Base-by-base conservation (phyloP, 2,329 filamentous ascomycete genomes). In the Chrysoporthe puriensis region DNA sequence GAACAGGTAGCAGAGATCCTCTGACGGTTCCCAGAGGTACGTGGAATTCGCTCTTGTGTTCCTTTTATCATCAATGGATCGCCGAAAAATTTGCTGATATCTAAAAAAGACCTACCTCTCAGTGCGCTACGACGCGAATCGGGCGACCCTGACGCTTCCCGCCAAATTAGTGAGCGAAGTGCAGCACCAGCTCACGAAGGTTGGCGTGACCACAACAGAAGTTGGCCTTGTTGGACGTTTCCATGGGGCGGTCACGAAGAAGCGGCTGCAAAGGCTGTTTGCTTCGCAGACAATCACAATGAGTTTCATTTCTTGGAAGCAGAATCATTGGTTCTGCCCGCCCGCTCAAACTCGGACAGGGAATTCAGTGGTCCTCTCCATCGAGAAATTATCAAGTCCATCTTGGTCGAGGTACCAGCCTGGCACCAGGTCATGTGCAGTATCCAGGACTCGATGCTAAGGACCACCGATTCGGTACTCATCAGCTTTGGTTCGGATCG, bases 231-330 rank as follows among this genome's bases (percentile, higher is more conserved):
- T 9, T 16, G 54, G 54, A 34, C 54, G 54, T 2, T 57, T 57
- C 32, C 54, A 57, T 18, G 32, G 21, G 16, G 13, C 34, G 9
- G 54, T 40, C 32, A 21, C 54, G 2, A 32, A 57, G 54, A 3
- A 9, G 9, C 14, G 26, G 26, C 26, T 26, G 26, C 26, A 26
- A 26, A 26, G 26, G 26, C 26, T 26, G 26, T 26, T 26, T 26
- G 26, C 26, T 26, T 26, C 26, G 26, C 26, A 26, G 26, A 26
- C 26, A 26, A 26, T 26, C 26, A 26, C 40, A 8, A 57, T 57
- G 71, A 59, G 0, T 75, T 81, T 32, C 76, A 78, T 63, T 73
- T 81, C 26, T 26, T 26, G 26, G 26, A 26, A 26, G 26, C 26
- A 26, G 26, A 26, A 26, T 26, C 26, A 26, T 26, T 26, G 26